Percentiles rank a stretch among this genome's conserved stretches.
Conservation (phyloP, 495 filamentous ascomycete genomes). For the Aspergillus mulundensis region DNA sequence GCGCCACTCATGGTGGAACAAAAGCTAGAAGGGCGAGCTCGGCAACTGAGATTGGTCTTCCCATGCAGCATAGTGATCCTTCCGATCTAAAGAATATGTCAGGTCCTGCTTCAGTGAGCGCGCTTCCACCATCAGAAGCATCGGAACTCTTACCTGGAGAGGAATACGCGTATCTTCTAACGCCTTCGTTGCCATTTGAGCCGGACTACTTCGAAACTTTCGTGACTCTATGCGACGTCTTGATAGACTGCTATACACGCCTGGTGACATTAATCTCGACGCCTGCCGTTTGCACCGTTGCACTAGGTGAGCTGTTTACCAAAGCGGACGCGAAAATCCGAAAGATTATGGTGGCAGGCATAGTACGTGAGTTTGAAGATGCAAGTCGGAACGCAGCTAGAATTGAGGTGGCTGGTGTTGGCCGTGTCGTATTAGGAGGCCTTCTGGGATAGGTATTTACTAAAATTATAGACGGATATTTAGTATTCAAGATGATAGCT, state of each 20-base stretch:
- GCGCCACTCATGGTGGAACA: conserved; percentile 53
- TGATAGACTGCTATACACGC: conserved; percentile 86
- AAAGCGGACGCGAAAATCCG: conserved; percentile 83
- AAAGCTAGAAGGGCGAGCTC: conserved; percentile 73
- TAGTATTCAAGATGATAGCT: too few relatives aligned
- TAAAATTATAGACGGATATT: too few relatives aligned
- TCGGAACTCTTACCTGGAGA: conserved; percentile 61
- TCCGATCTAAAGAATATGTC: conserved; percentile 46
- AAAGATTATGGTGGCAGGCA: conserved; percentile 79
- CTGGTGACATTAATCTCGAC: conserved; percentile 67
- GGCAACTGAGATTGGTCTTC: conserved; percentile 60
- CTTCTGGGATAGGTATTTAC: conserved; percentile 59
- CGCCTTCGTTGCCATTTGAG: conserved; percentile 91
- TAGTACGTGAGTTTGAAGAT: conserved; percentile 93
- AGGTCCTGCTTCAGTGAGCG: conserved; percentile 34
- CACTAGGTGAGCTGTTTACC: conserved; percentile 68
- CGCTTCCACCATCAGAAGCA: conserved; percentile 47
- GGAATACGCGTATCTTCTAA: conserved; percentile 83
- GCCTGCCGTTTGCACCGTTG: conserved; percentile 63
- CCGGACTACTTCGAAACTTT: conserved; percentile 97
- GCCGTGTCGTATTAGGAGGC: conserved; percentile 84
- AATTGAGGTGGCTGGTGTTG: conserved; percentile 75
- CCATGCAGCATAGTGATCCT: conserved; percentile 52
- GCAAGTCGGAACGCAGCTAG: conserved; percentile 67
- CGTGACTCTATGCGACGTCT: conserved; percentile 90